Conservation (phyloP, 768 basidiomycete genomes). For the Rhodotorula paludigena region DNA sequence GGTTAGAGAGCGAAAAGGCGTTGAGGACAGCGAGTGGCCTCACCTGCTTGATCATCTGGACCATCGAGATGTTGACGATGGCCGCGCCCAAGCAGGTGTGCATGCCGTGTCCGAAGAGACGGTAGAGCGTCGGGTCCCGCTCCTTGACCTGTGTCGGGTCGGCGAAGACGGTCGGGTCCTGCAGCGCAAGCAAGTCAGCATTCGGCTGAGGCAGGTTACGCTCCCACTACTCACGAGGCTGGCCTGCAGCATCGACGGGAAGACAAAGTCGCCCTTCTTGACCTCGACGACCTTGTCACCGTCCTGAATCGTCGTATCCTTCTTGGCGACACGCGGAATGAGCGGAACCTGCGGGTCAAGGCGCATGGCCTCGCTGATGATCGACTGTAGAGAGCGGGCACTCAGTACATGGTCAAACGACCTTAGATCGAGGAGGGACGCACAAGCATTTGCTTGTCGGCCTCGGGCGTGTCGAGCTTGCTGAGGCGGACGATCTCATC, state of each 20-base stretch:
- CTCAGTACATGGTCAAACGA: constrained; percentile 7
- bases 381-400: no score
- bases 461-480: background rate
- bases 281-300: constrained; percentile 10
- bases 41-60: constrained; percentile 5
- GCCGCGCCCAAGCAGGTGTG: constrained; percentile 19
- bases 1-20: background rate
- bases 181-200: background rate
- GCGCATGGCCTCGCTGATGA: constrained; percentile 21
- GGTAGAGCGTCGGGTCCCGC: constrained; percentile 11
- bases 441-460: constrained; percentile 10
- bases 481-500: background rate
- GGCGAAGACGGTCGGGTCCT: constrained; percentile 23
- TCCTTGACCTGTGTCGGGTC: constrained; percentile 5
- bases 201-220: background rate
- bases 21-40: background rate
- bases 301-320: constrained; percentile 8
- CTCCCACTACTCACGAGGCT: constrained; percentile 2
- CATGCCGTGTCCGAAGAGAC: constrained; percentile 20
- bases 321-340: constrained; percentile 11
- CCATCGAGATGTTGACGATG: constrained; percentile 6
- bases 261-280: constrained; percentile 19
- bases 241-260: background rate
- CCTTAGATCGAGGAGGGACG: constrained; percentile 11
- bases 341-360: constrained; percentile 19